phyloP scores from a whole-genome alignment of 2,329 filamentous ascomycete species.

The Mariannaea sp. region DNA sequence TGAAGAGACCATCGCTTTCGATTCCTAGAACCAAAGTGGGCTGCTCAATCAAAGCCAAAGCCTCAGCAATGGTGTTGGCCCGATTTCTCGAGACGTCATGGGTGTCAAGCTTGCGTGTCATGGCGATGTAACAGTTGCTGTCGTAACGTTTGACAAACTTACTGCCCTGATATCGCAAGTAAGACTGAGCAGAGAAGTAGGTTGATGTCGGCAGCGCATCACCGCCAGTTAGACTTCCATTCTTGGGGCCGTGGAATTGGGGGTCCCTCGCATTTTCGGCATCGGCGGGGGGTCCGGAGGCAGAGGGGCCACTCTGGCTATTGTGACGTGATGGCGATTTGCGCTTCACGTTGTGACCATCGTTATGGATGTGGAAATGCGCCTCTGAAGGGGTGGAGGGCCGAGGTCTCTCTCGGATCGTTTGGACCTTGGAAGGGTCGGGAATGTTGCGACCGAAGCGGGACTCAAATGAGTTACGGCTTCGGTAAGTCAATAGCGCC shows the following conservation, averaged over 20 bases:
- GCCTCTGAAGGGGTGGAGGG: conserved; percentile 68
- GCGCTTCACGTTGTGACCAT: conserved; percentile 71
- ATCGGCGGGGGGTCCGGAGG: conserved; percentile 29
- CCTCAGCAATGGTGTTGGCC: conserved; percentile 68
- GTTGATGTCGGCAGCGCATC: conserved; percentile 65
- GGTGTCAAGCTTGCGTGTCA: conserved; percentile 96
- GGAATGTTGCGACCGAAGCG: conserved; percentile 93
- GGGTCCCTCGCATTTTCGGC: conserved; percentile 53
- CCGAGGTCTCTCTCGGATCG: conserved; percentile 71
- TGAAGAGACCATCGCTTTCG: conserved; percentile 94
- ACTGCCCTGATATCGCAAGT: conserved; percentile 91
- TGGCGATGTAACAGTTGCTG: conserved; percentile 98
- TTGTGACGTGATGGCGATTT: conserved; percentile 54
- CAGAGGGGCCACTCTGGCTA: conserved; percentile 43
- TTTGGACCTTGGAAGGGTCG: conserved; percentile 81
- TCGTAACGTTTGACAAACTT: conserved; percentile 98
- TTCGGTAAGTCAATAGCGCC: conserved; percentile 92
- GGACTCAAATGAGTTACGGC: conserved; percentile 94
- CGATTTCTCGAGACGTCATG: conserved; percentile 90
- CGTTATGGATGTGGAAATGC: conserved; percentile 82
- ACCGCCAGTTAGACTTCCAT: conserved; percentile 54
- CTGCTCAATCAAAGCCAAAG: conserved; percentile 82
- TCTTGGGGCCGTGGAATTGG: conserved; percentile 71
- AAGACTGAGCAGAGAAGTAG: conserved; percentile 98
- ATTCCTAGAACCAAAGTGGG: conserved; percentile 92